Percentiles rank a stretch among this genome's conserved stretches.
phyloP scores from a whole-genome alignment of 352 stramenopile species.

The Phytopythium mirpurense region DNA sequence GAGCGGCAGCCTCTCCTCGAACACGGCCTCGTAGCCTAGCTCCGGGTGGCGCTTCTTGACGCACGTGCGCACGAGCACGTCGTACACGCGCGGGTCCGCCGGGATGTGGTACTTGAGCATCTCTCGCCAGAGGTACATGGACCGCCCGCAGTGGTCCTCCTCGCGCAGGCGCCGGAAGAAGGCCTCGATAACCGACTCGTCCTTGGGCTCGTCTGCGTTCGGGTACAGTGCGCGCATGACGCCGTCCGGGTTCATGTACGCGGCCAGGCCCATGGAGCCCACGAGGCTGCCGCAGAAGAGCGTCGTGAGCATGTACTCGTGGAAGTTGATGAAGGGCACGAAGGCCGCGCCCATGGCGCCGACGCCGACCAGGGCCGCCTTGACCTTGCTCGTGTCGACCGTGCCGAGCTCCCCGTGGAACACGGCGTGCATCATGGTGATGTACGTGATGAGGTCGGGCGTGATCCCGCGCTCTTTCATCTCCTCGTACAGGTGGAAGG shows the following conservation, averaged over 20 bases:
- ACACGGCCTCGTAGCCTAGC: slow-evolving; percentile 63
- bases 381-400: slow-evolving; percentile 68
- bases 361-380: slow-evolving; percentile 50
- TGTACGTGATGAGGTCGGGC: slow-evolving; percentile 74
- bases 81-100: slow-evolving; percentile 67
- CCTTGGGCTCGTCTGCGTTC: slow-evolving; percentile 62
- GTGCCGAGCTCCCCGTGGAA: slow-evolving; percentile 69
- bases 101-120: slow-evolving; percentile 69
- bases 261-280: slow-evolving; percentile 73
- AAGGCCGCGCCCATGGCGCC: slow-evolving; percentile 47
- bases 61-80: slow-evolving; percentile 78
- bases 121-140: slow-evolving; percentile 84
- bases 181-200: slow-evolving; percentile 65
- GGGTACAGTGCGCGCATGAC: slow-evolving; percentile 77
- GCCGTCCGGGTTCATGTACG: slow-evolving; percentile 83
- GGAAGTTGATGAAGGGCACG: slow-evolving; percentile 67
- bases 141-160: slow-evolving; percentile 77
- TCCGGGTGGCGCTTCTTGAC: slow-evolving; percentile 83
- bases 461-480: slow-evolving; percentile 74
- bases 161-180: slow-evolving; percentile 82
- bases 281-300: slow-evolving; percentile 72
- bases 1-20: slow-evolving; percentile 55
- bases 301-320: slow-evolving; percentile 68
- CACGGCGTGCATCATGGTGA: slow-evolving; percentile 86
- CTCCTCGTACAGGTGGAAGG: slow-evolving; percentile 81